Conservation (phyloP, 2,329 filamentous ascomycete genomes). For the Pseudonectria buxi region DNA sequence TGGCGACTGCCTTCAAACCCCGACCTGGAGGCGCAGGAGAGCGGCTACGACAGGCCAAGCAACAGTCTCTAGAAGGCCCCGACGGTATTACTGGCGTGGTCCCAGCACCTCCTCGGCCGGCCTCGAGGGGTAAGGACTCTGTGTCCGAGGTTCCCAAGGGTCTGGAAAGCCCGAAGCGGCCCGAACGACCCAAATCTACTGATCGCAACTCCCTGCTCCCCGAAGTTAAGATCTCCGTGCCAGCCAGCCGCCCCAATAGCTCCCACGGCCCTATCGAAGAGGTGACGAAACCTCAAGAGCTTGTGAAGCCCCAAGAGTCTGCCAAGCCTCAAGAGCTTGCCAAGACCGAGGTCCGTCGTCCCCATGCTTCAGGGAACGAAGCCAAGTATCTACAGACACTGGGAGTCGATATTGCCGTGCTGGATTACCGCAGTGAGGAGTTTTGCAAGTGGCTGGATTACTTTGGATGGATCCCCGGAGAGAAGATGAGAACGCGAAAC, state of each 20-base stretch:
- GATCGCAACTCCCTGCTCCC: slow-evolving; percentile 38
- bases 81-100: slow-evolving; percentile 89
- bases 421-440: slow-evolving; percentile 70
- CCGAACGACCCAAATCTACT: slow-evolving; percentile 24
- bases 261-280: slow-evolving; percentile 34
- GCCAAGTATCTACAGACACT: slow-evolving; percentile 70
- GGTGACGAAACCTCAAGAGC: slow-evolving; percentile 18
- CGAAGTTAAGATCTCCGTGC: slow-evolving; percentile 52
- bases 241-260: slow-evolving; percentile 35
- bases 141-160: slow-evolving; percentile 15
- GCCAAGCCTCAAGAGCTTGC: slow-evolving; percentile 32
- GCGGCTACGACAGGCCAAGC: slow-evolving; percentile 58
- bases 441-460: slow-evolving; percentile 79
- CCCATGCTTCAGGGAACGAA: slow-evolving; percentile 65
- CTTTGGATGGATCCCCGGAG: slow-evolving; percentile 78
- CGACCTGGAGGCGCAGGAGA: slow-evolving; percentile 81
- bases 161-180: slow-evolving; percentile 6
- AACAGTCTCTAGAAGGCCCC: slow-evolving; percentile 58
- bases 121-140: slow-evolving; percentile 28
- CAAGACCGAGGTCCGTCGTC: slow-evolving; percentile 39
- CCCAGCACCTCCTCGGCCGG: slow-evolving; percentile 59
- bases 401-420: slow-evolving; percentile 68
- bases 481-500: slow-evolving; percentile 65
- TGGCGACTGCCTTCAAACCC: slow-evolving; percentile 65
- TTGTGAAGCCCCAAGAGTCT: slow-evolving; percentile 20